phyloP scores from a whole-genome alignment of 768 basidiomycete species.

The Collybia sordida region DNA sequence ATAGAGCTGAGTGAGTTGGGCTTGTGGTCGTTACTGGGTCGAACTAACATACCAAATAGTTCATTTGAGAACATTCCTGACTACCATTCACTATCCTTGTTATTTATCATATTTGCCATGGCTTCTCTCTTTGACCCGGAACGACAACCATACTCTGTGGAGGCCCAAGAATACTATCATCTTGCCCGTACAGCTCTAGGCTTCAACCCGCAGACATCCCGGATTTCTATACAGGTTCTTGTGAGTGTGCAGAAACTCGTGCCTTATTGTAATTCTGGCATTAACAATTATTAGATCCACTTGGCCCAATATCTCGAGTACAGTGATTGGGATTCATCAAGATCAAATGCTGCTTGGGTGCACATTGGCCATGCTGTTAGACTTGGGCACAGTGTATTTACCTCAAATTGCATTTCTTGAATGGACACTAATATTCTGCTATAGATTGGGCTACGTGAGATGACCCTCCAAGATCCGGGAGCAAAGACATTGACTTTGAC shows the following conservation, averaged over 20 bases:
- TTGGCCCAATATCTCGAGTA: slow-evolving; percentile 55
- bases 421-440: background rate
- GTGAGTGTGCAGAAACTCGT: slow-evolving; percentile 32
- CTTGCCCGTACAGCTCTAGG: slow-evolving; percentile 54
- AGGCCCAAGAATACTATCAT: slow-evolving; percentile 63
- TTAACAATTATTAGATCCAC: slow-evolving; percentile 28
- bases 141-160: slow-evolving; percentile 44
- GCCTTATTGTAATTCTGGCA: background rate
- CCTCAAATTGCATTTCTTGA: slow-evolving; percentile 10
- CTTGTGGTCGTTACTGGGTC: too few relatives aligned
- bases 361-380: slow-evolving; percentile 60
- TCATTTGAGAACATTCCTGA: slow-evolving; percentile 35
- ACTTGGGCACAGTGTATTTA: slow-evolving; percentile 53
- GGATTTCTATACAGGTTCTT: slow-evolving; percentile 53
- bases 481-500: too few relatives aligned
- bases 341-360: slow-evolving; percentile 51
- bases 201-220: slow-evolving; percentile 52
- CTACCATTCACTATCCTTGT: slow-evolving; percentile 59
- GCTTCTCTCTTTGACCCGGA: slow-evolving; percentile 60
- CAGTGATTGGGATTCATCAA: slow-evolving; percentile 47
- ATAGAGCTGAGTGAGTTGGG: slow-evolving; percentile 43
- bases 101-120: slow-evolving; percentile 68
- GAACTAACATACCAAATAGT: slow-evolving; percentile 17
- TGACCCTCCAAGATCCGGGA: background rate
- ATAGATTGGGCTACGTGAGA: slow-evolving; percentile 55